phyloP scores from a whole-genome alignment of 306 rosid genomes.

The Pyrus pyrifolia region DNA sequence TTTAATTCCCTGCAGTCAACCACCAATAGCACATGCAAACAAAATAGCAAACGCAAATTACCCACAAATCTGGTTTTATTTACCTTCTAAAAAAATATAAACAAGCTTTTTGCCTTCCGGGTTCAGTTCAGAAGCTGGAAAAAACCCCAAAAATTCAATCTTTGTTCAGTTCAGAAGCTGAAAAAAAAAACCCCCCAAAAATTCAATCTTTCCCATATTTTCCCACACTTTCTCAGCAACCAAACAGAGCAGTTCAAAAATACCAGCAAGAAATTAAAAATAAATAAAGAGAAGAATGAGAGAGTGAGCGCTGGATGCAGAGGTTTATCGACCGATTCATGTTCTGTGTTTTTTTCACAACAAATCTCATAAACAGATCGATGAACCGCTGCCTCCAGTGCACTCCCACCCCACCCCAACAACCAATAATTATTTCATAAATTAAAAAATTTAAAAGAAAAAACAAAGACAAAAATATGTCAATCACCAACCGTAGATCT shows the following conservation, averaged over 20 bases:
- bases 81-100: neutral
- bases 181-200: neutral
- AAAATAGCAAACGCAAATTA: neutral
- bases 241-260: neutral
- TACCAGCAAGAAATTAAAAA: neutral
- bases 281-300: conserved; percentile 11
- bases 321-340: conserved; percentile 99
- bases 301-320: conserved; percentile 99
- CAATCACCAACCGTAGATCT: conserved; percentile 1
- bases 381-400: conserved; percentile 99
- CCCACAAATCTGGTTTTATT: neutral
- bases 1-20: neutral
- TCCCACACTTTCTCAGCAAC: neutral
- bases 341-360: conserved; percentile 51
- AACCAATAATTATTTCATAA: neutral
- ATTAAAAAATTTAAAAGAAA: neutral
- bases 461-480: neutral
- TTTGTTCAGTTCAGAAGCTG: neutral
- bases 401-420: conserved; percentile 43
- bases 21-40: neutral
- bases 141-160: neutral
- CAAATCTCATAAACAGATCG: conserved; percentile 92
- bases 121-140: neutral
- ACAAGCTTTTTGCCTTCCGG: neutral
- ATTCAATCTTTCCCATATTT: neutral